Percentiles rank a stretch among this genome's conserved stretches.
These are phyloP conservation scores for Calonectria ilicicola DNA, from an alignment of 2,329 filamentous ascomycete genomes.

Conservation along the genomic window DNA sequence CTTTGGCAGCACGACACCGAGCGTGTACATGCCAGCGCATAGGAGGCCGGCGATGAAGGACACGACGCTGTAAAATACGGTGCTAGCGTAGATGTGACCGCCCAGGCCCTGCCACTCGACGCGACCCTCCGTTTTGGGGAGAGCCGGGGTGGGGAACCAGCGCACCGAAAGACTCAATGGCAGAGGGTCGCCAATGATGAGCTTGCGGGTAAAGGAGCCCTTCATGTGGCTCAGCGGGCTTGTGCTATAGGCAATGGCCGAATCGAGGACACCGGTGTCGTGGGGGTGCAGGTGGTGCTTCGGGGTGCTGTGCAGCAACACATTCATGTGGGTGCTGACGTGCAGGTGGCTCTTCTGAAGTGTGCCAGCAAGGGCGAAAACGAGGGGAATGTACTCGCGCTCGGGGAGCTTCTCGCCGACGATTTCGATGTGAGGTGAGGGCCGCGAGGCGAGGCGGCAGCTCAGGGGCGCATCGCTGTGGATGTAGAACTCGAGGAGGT, in stretches of 20 bases:
- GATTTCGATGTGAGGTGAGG: slow-evolving; percentile 67
- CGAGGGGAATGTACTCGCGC: slow-evolving; percentile 81
- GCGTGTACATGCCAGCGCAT: slow-evolving; percentile 69
- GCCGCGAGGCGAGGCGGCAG: slow-evolving; percentile 88
- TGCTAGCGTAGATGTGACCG: slow-evolving; percentile 73
- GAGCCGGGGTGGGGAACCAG: slow-evolving; percentile 83
- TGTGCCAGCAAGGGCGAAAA: slow-evolving; percentile 90
- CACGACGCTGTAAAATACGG: slow-evolving; percentile 71
- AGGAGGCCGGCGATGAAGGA: slow-evolving; percentile 68
- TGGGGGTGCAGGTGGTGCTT: slow-evolving; percentile 72
- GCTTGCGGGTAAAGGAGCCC: slow-evolving; percentile 67
- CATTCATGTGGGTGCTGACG: slow-evolving; percentile 89
- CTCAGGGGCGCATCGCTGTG: slow-evolving; percentile 94
- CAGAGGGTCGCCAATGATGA: slow-evolving; percentile 89
- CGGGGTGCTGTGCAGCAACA: slow-evolving; percentile 80
- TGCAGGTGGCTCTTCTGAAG: slow-evolving; percentile 91
- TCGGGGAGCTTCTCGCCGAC: slow-evolving; percentile 62
- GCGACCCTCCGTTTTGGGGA: slow-evolving; percentile 75
- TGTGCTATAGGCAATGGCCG: slow-evolving; percentile 87
- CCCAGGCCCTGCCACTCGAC: slow-evolving; percentile 76
- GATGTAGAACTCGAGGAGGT: slow-evolving; percentile 96
- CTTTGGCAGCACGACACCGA: slow-evolving; percentile 69
- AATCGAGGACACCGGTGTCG: slow-evolving; percentile 85
- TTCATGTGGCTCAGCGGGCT: slow-evolving; percentile 74
- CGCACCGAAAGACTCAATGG: slow-evolving; percentile 83